Evolutionary conservation across 164 flowering plant species (phyloP).

Genomic region (Magnolia changhungtana): DNA sequence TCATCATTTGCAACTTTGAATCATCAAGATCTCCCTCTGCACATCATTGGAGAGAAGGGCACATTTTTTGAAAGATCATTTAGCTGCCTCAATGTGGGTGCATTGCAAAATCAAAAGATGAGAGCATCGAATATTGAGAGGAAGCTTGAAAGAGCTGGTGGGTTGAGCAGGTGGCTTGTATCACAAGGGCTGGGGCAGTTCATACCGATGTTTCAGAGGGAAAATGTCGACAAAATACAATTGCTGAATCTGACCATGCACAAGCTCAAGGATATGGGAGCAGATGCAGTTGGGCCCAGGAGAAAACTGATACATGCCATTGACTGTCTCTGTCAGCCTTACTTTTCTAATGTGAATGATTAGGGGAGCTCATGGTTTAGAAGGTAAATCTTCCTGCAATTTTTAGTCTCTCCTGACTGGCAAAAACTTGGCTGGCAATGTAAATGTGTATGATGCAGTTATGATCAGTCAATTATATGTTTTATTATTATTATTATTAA

Average conservation of each 20-base stretch:
- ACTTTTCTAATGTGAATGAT: conserved; percentile 25
- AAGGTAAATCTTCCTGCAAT: background rate
- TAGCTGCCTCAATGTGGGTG: conserved; percentile 25
- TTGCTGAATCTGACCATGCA: conserved; percentile 73
- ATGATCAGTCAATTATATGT: no score
- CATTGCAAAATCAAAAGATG: conserved; percentile 38
- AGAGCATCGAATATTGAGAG: conserved; percentile 62
- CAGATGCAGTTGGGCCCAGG: conserved; percentile 82
- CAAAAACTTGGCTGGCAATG: background rate
- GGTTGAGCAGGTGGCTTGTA: conserved; percentile 72
- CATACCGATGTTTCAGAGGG: conserved; percentile 47
- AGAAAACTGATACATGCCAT: conserved; percentile 92
- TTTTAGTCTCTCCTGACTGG: background rate
- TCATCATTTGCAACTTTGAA: background rate
- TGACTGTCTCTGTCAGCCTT: conserved; percentile 65
- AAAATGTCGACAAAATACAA: conserved; percentile 49
- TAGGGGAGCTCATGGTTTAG: background rate
- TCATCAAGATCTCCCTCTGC: background rate
- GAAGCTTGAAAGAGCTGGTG: conserved; percentile 73
- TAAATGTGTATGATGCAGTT: no score
- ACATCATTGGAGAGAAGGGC: background rate
- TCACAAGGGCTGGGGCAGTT: conserved; percentile 72
- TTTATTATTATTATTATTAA: no score
- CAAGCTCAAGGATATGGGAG: conserved; percentile 91
- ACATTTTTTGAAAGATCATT: conserved; percentile 4